Evolutionary conservation across 208 protist genomes (phyloP), one percentile per base, ranked within the genome.

Genomic region (Acanthamoeba healyi): DNA sequence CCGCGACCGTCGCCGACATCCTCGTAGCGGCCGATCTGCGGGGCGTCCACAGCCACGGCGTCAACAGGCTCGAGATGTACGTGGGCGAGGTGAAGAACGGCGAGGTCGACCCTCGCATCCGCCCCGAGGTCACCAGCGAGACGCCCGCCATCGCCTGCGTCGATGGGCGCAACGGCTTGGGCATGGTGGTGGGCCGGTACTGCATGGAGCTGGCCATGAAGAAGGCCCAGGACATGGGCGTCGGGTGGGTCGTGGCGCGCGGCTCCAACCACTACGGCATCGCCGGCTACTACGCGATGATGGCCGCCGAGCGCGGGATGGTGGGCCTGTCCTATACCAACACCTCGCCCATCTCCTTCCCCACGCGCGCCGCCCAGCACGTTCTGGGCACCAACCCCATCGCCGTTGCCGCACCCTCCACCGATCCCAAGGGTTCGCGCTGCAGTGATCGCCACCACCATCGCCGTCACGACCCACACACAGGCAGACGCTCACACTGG

Each of bases 141-240:
- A 96, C 95, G 10, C 54, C 91, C 17, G 93, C 95, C 40, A 96
- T 94, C 17, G 95, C 95, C 65, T 94, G 95, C 38, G 82, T 96
- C 56, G 95, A 96, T 93, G 95, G 95, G 10, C 95, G 95, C 84
- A 96, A 96, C 81, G 95, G 95, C 9, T 54, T 96, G 51, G 95
- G 95, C 32, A 94, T 95, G 40, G 56, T 91, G 44, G 61, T 96
- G 38, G 54, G 79, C 22, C 82, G 84, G 29, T 36, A 61, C 42
- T 87, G 93, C 51, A 95, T 96, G 88, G 70, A 96, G 49, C 94
- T 96, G n/a, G 95, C 95, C 40, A 96, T 96, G 56, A 94, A 96
- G 14, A 96, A 96, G 44, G 95, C 95, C 54, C 94, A 94, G 89
- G 63, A 67, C 26, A 42, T 70, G 36, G 82, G 82, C 51, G 29